Conservation (phyloP, 1,284 basidiomycete species). For the Trametes pubescens region DNA sequence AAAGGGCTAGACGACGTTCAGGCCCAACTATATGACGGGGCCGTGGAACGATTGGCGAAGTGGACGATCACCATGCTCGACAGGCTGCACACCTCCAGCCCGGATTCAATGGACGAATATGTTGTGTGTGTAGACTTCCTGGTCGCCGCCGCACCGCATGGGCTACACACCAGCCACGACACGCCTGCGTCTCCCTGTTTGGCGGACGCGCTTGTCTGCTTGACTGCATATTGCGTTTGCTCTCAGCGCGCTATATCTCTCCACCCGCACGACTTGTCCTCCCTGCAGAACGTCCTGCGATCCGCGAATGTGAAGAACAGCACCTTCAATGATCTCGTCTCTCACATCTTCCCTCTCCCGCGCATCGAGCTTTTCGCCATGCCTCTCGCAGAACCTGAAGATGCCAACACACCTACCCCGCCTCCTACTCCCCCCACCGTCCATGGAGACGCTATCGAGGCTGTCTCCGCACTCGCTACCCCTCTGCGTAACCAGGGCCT, state of each 20-base stretch:
- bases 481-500: slow-evolving; percentile 47
- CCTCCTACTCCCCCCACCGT: slow-evolving; percentile 14
- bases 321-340: slow-evolving; percentile 28
- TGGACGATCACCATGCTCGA: slow-evolving; percentile 39
- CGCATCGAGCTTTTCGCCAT: slow-evolving; percentile 22
- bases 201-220: slow-evolving; percentile 42
- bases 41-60: slow-evolving; percentile 36
- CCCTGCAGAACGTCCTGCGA: slow-evolving; percentile 37
- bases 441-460: slow-evolving; percentile 7
- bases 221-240: slow-evolving; percentile 42
- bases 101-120: slow-evolving; percentile 15
- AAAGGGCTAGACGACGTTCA: neutral
- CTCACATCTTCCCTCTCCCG: slow-evolving; percentile 28
- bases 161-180: slow-evolving; percentile 26
- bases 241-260: slow-evolving; percentile 28
- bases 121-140: slow-evolving; percentile 35
- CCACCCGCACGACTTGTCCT: slow-evolving; percentile 23
- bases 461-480: slow-evolving; percentile 44
- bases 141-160: slow-evolving; percentile 17
- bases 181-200: slow-evolving; percentile 25
- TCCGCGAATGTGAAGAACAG: slow-evolving; percentile 21
- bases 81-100: slow-evolving; percentile 15
- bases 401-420: slow-evolving; percentile 22
- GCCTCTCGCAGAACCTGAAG: slow-evolving; percentile 19
- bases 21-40: slow-evolving; percentile 13